Base-by-base conservation (phyloP, 768 basidiomycete genomes). In the Steccherinum ochraceum region DNA sequence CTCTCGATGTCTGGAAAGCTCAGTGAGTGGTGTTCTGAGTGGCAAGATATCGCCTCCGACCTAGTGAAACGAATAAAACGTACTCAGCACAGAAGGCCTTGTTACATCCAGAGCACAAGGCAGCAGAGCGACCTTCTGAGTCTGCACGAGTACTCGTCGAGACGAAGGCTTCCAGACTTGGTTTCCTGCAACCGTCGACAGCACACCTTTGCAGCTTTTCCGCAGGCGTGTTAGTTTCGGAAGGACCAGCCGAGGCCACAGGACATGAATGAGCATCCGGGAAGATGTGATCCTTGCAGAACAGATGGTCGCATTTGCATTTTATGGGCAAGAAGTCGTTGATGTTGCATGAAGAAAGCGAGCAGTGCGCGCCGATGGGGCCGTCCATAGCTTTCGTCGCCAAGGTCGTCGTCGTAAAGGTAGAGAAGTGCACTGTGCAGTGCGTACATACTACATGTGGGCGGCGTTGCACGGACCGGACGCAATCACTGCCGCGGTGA, bases 311-410 rank as follows among this genome's bases (percentile, higher is more conserved):
- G 67, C 90, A 92, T 24, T 59, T 58, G 61, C 90, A 93, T 46
- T 67, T 65, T 52, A 88, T 81, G n/a, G 90, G 90, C 0, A 93
- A 74, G 54, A 91, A 86, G 67, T 91, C 89, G 56, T 84, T 69
- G 27, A 72, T 56, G 48, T 76, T 72, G 72, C 89, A 92, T 13
- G 73, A 66, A 7, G 71, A 46, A 45, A 78, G 55, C n/a, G 83
- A 69, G 63, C 89, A 93, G 56, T 79, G 81, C 42, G 75, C 70
- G 49, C 89, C 89, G 53, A 89, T 69, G 35, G 77, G 67, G 46
- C 85, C 58, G 51, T 73, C 72, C 68, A 72, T 73, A 41, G 45
- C n/a, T n/a, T n/a, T n/a, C n/a, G n/a, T n/a, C n/a, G n/a, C n/a
- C n/a, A 19, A 26, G 24, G 24, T 49, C 48, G 40, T 19, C n/a